These are phyloP conservation scores for Pseudozyma flocculosa DNA, from an alignment of 1,284 basidiomycete genomes.

Conservation along the genomic window DNA sequence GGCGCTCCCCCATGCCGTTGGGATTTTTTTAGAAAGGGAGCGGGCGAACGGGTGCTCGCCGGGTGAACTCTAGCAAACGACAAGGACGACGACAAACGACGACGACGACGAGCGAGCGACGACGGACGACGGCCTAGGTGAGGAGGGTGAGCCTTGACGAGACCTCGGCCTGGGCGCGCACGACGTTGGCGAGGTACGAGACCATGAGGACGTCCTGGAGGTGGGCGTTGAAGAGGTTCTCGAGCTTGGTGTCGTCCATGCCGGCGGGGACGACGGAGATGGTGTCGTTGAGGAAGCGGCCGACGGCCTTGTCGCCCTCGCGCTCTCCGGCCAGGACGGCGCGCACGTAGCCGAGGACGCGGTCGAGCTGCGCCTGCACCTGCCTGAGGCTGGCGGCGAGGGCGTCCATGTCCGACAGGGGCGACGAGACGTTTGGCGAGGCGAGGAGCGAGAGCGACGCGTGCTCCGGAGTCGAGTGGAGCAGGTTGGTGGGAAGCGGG, in stretches of 20 bases:
- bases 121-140: conserved; percentile 57
- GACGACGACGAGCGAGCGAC: too few relatives aligned
- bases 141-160: conserved; percentile 83
- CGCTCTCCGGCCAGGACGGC: conserved; percentile 76
- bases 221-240: conserved; percentile 54
- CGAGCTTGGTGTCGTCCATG: conserved; percentile 47
- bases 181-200: conserved; percentile 89
- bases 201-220: conserved; percentile 86
- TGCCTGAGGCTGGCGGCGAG: conserved; percentile 72
- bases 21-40: too few relatives aligned
- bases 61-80: too few relatives aligned
- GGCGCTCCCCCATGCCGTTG: too few relatives aligned
- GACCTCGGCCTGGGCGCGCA: conserved; percentile 90
- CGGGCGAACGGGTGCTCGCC: too few relatives aligned
- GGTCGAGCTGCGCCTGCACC: conserved; percentile 77
- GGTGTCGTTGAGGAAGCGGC: conserved; percentile 88
- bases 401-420: conserved; percentile 54
- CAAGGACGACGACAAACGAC: too few relatives aligned
- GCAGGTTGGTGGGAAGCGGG: conserved; percentile 41
- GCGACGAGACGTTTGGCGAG: conserved; percentile 64
- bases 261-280: conserved; percentile 51
- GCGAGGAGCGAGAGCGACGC: conserved; percentile 65
- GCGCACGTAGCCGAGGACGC: conserved; percentile 82
- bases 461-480: conserved; percentile 59
- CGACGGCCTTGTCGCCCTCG: conserved; percentile 81